phyloP scores from a whole-genome alignment of 805 yeast species.

The Sporopachydermia quercuum region DNA sequence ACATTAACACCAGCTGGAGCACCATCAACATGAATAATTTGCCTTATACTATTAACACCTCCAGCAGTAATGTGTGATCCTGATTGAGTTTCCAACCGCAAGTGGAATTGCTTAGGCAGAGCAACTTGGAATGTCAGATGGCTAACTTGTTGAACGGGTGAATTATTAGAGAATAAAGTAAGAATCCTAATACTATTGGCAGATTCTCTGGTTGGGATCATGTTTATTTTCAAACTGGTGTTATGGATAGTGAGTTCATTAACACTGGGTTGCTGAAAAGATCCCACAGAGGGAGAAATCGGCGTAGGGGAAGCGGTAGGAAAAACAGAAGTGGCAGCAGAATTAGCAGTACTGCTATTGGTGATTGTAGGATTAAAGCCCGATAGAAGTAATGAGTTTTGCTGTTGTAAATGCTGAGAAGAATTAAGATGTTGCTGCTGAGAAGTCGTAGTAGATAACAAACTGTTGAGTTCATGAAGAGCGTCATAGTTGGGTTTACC shows the following conservation, averaged over 20 bases:
- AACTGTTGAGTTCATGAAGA: not conserved
- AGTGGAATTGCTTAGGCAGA: constrained; percentile 46
- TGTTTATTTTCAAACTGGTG: constrained; percentile 35
- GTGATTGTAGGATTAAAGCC: too few species aligned
- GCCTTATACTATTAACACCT: constrained; percentile 35
- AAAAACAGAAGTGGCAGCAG: constrained; percentile 7
- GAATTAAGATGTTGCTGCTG: too few species aligned
- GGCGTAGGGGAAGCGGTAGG: constrained; percentile 8
- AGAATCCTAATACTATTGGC: constrained; percentile 27
- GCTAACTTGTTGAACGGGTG: constrained; percentile 26
- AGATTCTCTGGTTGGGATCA: constrained; percentile 24
- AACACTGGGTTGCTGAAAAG: too few species aligned
- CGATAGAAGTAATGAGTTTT: too few species aligned
- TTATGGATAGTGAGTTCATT: constrained; percentile 23
- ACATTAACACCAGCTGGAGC: constrained; percentile 22
- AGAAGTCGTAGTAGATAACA: constrained; percentile 8
- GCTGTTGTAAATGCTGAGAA: too few species aligned
- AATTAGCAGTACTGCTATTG: constrained; percentile 6
- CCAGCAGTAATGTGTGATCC: constrained; percentile 35
- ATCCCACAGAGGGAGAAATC: too few species aligned
- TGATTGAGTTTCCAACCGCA: constrained; percentile 49
- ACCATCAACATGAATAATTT: constrained; percentile 28
- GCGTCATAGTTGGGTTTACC: not conserved
- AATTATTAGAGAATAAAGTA: constrained; percentile 36
- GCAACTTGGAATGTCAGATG: constrained; percentile 50